phyloP scores from a whole-genome alignment of 768 basidiomycete genomes.

The Pulveroboletus sp. region DNA sequence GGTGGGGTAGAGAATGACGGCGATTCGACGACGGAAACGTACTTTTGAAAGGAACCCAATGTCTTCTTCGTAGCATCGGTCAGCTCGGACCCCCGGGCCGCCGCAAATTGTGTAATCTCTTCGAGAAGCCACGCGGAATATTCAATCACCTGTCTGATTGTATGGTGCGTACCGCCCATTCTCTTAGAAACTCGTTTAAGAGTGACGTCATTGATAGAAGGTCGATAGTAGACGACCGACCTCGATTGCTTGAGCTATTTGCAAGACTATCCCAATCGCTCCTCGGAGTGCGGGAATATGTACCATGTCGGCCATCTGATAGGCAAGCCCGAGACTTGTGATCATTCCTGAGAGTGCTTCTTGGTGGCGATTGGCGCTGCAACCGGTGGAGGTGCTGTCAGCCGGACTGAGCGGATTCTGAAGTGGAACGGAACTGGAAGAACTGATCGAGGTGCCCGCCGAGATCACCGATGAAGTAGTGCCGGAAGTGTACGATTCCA shows the following conservation, averaged over 20 bases:
- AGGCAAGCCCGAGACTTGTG: slow-evolving; percentile 1
- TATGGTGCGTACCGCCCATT: slow-evolving; percentile 13
- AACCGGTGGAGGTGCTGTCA: slow-evolving; percentile 1
- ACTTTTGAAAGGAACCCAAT: slow-evolving; percentile 6
- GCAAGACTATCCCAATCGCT: slow-evolving; percentile 8
- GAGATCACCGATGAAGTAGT: neutral
- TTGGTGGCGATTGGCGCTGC: neutral
- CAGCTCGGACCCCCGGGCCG: neutral
- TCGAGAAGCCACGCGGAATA: slow-evolving; percentile 13
- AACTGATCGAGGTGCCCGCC: neutral
- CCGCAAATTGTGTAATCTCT: slow-evolving; percentile 1
- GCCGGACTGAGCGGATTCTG: neutral
- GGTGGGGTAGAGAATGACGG: too few relatives aligned
- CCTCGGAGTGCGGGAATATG: slow-evolving; percentile 4
- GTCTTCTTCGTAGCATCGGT: slow-evolving; percentile 3
- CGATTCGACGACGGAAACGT: neutral
- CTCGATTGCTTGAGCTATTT: slow-evolving; percentile 5
- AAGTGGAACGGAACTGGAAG: neutral
- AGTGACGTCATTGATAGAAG: neutral
- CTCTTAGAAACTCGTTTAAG: slow-evolving; percentile 3
- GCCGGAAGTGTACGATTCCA: neutral
- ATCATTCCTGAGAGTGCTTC: slow-evolving; percentile 1
- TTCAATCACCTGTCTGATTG: slow-evolving; percentile 12
- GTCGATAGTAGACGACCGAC: neutral
- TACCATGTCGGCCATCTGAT: slow-evolving; percentile 7